Evolutionary conservation across 306 rosid species (phyloP).

Genomic region (Begonia loranthoides): DNA sequence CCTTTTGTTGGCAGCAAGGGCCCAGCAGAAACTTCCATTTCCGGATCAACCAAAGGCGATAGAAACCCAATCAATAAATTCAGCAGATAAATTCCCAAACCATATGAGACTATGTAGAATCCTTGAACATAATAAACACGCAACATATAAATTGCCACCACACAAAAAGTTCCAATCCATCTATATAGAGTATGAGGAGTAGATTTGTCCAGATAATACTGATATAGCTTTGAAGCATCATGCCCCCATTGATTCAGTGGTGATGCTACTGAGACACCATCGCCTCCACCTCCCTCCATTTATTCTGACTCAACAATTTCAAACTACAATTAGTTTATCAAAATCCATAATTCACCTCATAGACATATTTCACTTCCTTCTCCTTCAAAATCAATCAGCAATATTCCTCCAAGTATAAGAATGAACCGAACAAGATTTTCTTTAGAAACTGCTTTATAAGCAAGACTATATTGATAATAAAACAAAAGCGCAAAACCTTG

Average conservation of each 20-base stretch:
- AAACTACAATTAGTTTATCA: too few species aligned
- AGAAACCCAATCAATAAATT: constrained; percentile 74
- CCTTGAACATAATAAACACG: constrained; percentile 68
- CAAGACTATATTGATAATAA: too few species aligned
- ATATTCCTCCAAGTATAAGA: too few species aligned
- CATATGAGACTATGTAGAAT: constrained; percentile 72
- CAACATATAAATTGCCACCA: constrained; percentile 37
- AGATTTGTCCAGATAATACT: constrained; percentile 58
- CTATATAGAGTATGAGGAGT: constrained; percentile 54
- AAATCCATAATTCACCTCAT: too few species aligned
- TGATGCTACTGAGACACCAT: constrained; percentile 41
- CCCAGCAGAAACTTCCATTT: constrained; percentile 50
- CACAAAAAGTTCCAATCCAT: constrained; percentile 48
- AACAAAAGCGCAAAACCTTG: too few species aligned
- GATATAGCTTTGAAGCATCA: constrained; percentile 49
- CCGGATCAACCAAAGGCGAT: constrained; percentile 85
- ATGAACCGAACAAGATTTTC: too few species aligned
- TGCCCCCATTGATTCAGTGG: constrained; percentile 51
- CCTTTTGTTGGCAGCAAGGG: constrained; percentile 76
- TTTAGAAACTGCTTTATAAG: too few species aligned
- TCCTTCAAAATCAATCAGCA: too few species aligned
- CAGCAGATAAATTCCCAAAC: constrained; percentile 74
- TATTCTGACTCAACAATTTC: neutral
- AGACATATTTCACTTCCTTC: too few species aligned
- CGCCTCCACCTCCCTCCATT: constrained; percentile 78